A percentile compares a stretch with the other conserved stretches of the same genome.
Conservation (phyloP, 2,329 filamentous ascomycete species). For the Calonectria leucothoes region DNA sequence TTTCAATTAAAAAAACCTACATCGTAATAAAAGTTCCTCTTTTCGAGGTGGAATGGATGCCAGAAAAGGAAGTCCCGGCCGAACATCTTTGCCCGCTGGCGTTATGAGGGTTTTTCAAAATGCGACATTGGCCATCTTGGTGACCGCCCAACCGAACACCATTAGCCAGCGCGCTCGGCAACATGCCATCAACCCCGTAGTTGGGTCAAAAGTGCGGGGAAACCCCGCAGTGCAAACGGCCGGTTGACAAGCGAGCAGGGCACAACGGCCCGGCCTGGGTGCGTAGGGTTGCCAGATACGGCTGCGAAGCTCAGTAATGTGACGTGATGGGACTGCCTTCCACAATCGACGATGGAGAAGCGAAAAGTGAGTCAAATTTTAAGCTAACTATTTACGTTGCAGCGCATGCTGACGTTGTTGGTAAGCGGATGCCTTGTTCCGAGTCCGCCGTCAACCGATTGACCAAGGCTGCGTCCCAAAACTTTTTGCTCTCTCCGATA, state of each 20-base stretch:
- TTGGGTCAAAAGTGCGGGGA: neutral
- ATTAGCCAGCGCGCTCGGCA: neutral
- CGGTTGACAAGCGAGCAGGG: neutral
- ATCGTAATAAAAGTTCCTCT: neutral
- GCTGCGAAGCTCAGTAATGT: neutral
- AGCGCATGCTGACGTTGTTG: neutral
- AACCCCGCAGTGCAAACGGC: neutral
- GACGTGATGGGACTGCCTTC: neutral
- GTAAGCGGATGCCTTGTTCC: neutral
- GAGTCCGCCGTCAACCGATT: neutral
- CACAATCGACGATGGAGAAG: neutral
- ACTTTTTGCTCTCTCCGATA: no score
- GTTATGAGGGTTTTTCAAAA: neutral
- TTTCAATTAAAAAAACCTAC: neutral
- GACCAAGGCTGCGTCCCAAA: neutral
- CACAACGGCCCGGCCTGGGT: neutral
- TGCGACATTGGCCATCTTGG: neutral
- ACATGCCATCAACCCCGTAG: neutral
- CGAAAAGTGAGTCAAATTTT: neutral
- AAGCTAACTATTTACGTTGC: neutral
- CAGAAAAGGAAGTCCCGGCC: neutral
- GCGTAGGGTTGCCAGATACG: neutral
- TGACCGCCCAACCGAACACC: neutral
- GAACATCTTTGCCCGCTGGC: neutral
- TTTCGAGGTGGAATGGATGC: neutral